Base-by-base conservation (phyloP, 2,329 filamentous ascomycete species). In the Gyromitra esculenta region DNA sequence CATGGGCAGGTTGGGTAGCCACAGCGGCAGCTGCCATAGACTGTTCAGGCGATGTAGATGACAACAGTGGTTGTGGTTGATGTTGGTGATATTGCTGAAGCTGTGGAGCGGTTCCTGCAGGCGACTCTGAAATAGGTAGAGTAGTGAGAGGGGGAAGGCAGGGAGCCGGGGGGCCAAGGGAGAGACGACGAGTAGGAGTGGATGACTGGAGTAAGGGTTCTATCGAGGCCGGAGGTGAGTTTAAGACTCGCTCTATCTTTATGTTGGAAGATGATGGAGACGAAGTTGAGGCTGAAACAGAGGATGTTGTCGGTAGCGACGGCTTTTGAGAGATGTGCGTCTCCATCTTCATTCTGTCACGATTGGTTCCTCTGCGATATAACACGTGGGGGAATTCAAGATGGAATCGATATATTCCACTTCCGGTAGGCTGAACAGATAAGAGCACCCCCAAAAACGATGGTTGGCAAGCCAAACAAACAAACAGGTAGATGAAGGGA, bases 171-270 rank as follows among this genome's bases (percentile, higher is more conserved):
- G 37, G 50, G 1, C 39, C 21, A 18, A 37, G 60, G 13, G 60
- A 74, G 50, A 43, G 71, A 54, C 57, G 59, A 43, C 31, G 64
- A 62, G 64, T 25, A 72, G 35, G 13, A 21, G 48, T 11, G 50
- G 64, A 43, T n/a, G 71, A 59, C 64, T 75, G 71, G 35, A 41
- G 71, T 52, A 75, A 69, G 8, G 64, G 71, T 56, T 77, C 72
- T 68, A 54, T 52, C 7, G 75, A 68, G 57, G 41, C 64, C n/a
- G 71, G 72, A 54, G 73, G 56, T 54, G 60, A 75, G 43, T 70
- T 70, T 59, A 77, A 74, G 75, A 75, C 71, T 50, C 43, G 64
- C 62, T 77, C 75, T 69, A 77, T 75, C 75, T 75, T 77, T 77
- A 77, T 77, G 72, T 69, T 75, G 62, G 75, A 75, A 48, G 73